Percentiles rank a stretch among this genome's conserved stretches.
These are phyloP conservation scores for Excoecaria agallocha DNA, from an alignment of 345 rosid species.

Conservation along the genomic window DNA sequence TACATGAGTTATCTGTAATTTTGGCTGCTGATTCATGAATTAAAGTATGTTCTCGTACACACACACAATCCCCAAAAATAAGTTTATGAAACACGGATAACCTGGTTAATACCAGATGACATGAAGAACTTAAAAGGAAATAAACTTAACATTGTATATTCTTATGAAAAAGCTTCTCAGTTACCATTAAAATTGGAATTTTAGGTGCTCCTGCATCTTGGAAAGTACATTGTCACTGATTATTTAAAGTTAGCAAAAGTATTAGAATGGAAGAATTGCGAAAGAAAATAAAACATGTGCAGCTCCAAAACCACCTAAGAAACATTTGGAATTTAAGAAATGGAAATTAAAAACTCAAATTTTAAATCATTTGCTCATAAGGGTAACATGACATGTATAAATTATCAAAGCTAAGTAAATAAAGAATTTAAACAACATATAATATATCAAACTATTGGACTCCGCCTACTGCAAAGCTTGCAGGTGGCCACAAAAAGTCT, in stretches of 20 bases:
- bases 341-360: neutral
- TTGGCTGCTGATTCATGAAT: too few relatives aligned
- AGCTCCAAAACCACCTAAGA: neutral
- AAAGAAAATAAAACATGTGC: too few relatives aligned
- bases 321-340: neutral
- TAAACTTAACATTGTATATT: neutral
- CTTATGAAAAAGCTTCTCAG: too few relatives aligned
- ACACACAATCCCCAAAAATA: too few relatives aligned
- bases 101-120: too few relatives aligned
- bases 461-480: neutral
- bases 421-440: constrained; percentile 9
- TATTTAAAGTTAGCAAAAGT: too few relatives aligned
- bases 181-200: neutral
- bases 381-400: neutral
- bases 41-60: too few relatives aligned
- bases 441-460: neutral
- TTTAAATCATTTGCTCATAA: neutral
- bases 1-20: too few relatives aligned
- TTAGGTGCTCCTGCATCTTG: neutral
- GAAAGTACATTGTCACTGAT: neutral
- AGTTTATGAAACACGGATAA: too few relatives aligned
- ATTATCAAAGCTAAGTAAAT: neutral
- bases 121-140: neutral
- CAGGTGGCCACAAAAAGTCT: neutral
- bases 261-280: too few relatives aligned